Conservation (phyloP, 345 rosid species). For the Diplotaxis tenuifolia region DNA sequence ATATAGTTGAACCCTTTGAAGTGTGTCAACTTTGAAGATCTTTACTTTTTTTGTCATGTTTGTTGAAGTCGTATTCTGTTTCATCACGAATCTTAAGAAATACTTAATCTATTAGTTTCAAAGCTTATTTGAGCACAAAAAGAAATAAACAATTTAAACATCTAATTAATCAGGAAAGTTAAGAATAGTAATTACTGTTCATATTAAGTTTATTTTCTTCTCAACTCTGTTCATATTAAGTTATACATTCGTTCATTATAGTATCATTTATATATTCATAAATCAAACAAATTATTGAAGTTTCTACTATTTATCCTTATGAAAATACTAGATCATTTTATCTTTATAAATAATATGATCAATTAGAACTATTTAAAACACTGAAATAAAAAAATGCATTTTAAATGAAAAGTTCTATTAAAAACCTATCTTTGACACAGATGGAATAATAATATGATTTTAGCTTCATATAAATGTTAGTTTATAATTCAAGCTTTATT, state of each 20-base stretch:
- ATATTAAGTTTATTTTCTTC: too few relatives aligned
- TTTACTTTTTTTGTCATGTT: not conserved
- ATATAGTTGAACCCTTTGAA: not conserved
- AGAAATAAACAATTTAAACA: not conserved
- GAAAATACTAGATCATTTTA: too few relatives aligned
- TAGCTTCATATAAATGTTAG: not conserved
- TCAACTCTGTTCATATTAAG: not conserved
- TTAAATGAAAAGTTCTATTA: not conserved
- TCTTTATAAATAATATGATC: not conserved
- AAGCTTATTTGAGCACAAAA: not conserved
- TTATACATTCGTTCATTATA: not conserved
- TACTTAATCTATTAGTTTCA: too few relatives aligned
- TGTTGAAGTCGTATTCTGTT: not conserved
- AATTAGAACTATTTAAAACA: not conserved
- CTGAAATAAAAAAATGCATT: too few relatives aligned
- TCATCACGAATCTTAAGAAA: constrained; percentile 11
- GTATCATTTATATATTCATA: not conserved
- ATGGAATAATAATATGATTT: not conserved
- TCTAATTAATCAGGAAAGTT: too few relatives aligned
- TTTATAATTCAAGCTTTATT: not conserved
- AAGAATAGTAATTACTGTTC: too few relatives aligned
- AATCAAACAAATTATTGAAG: not conserved
- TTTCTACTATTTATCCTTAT: not conserved
- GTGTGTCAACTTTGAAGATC: not conserved
- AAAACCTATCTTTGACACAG: not conserved